These are phyloP conservation scores for Wickerhamomyces bovis DNA, from an alignment of 805 yeast species.

Conservation along the genomic window DNA sequence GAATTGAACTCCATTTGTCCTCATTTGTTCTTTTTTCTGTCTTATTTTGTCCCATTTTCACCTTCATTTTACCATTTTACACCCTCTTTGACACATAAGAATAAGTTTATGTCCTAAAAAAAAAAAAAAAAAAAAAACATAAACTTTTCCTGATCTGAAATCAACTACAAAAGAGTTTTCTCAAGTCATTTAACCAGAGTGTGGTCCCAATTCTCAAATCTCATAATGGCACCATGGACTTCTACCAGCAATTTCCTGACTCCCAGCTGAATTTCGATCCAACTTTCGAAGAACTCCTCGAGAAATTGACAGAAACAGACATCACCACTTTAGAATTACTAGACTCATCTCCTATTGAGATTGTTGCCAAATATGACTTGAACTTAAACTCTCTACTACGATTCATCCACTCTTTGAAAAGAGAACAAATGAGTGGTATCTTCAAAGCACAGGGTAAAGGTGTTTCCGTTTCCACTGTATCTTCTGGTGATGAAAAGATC, in stretches of 20 bases:
- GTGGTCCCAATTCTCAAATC: no score
- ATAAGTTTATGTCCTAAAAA: not conserved
- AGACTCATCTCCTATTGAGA: slow-evolving; percentile 29
- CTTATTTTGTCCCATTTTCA: no score
- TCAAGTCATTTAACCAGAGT: no score
- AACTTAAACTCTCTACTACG: slow-evolving; percentile 18
- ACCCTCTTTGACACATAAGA: no score
- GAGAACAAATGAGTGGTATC: slow-evolving; percentile 23
- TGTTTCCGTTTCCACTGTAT: slow-evolving; percentile 26
- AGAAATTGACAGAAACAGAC: slow-evolving; percentile 15
- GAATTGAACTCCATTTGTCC: no score
- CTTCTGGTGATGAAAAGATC: slow-evolving; percentile 47
- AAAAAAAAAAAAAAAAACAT: no score
- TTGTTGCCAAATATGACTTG: slow-evolving; percentile 28
- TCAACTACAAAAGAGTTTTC: no score
- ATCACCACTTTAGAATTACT: slow-evolving; percentile 37
- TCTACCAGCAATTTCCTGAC: slow-evolving; percentile 34
- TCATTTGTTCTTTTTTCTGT: no score
- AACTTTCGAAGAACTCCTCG: slow-evolving; percentile 25
- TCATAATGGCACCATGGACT: slow-evolving; percentile 29
- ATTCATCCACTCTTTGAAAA: slow-evolving; percentile 5
- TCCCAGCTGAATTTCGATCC: slow-evolving; percentile 29
- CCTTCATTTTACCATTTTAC: no score
- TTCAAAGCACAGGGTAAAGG: slow-evolving; percentile 9
- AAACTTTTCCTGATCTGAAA: not conserved